A percentile compares a stretch with the other conserved stretches of the same genome.
phyloP scores from a whole-genome alignment of 495 filamentous ascomycete genomes.

The Poronia punctata region DNA sequence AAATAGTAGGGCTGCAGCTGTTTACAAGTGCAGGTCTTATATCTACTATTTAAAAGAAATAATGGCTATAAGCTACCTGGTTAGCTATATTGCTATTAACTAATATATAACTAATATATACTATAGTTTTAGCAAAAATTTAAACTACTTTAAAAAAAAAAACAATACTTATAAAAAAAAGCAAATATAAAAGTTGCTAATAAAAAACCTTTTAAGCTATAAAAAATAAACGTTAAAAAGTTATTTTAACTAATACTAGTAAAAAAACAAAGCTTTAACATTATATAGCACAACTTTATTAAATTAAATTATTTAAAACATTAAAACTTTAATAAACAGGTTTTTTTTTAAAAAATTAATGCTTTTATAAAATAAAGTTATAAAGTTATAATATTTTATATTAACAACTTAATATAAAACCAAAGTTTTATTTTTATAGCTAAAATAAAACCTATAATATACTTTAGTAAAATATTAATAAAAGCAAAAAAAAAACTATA shows the following conservation, averaged over 20 bases:
- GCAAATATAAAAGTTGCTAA: not conserved
- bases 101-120: too few species aligned
- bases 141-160: not conserved
- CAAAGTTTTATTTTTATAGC: not conserved
- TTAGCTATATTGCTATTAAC: too few species aligned
- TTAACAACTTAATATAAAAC: not conserved
- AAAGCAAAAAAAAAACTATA: not conserved
- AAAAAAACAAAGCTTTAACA: not conserved
- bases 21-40: too few species aligned
- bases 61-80: too few species aligned
- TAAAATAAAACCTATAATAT: not conserved
- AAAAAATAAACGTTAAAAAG: not conserved
- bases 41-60: too few species aligned
- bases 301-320: not conserved
- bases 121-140: not conserved
- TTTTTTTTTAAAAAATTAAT: not conserved
- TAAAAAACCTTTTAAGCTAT: not conserved
- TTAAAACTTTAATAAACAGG: not conserved
- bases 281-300: not conserved
- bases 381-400: not conserved
- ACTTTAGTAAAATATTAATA: slow-evolving; percentile 1
- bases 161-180: not conserved
- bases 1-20: too few species aligned
- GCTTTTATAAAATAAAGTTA: not conserved
- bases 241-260: not conserved